Base-by-base conservation (phyloP, 1,284 basidiomycete genomes). In the Ceratobasidium papillatum region DNA sequence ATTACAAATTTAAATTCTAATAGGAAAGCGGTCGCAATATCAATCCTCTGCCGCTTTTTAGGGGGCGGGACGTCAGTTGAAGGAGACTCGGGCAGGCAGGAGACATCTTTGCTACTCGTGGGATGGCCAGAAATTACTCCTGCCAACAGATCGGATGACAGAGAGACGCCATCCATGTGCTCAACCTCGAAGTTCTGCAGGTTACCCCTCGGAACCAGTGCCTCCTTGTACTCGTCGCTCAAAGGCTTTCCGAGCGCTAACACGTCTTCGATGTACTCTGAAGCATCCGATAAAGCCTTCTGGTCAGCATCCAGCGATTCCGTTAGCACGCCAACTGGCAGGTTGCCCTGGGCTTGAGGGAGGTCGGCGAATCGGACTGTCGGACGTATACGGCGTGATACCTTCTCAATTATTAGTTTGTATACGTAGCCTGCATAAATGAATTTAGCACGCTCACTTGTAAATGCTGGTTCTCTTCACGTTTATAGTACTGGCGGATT, bases 401-500 rank as follows among this genome's bases (percentile, higher is more conserved):
- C 17, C 64, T 66, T 7, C n/a, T 7, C 34, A 9, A 8, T 12
- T 2, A 22, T 52, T 66, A 63, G 25, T 47, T 30, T 30, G 9
- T 5, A 17, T 22, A 22, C 12, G 27, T 14, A n/a, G n/a, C n/a
- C 34, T 14, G 22, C 12, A 14, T 22, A 38, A 27, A 27, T 38
- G 12, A 41, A 56, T 32, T 47, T 19, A 52, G 17, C 14, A 3
- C 30, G 27, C 49, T 36, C 12, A 36, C 47, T 1, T 47, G 41
- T 32, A 22, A 47, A 34, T 9, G 41, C 32, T 17, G 19, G 5
- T 52, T 54, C 47, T 68, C 65, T 19, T 68, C 52, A 12, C 65
- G 52, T n/a, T 56, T 68, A 27, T 68, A 68, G 36, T 68, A 51
- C 27, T 68, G 65, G 2, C 36, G 65, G 49, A 54, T 68, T 68